Percentiles rank a stretch among this genome's conserved stretches.
Conservation (phyloP, 1,139 yeast genomes). For the Yamadazyma trypodendri region DNA sequence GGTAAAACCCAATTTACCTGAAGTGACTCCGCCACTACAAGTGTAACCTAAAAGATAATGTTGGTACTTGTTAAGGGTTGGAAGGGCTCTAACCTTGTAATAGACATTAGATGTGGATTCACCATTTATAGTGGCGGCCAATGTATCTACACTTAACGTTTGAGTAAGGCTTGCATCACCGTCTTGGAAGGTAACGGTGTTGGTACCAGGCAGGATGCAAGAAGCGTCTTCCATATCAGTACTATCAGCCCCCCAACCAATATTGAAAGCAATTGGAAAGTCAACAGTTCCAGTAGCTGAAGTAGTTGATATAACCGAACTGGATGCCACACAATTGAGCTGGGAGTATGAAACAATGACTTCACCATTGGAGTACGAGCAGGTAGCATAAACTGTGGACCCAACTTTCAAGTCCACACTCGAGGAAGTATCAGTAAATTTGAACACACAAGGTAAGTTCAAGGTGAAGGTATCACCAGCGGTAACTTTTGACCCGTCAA, state of each 20-base stretch:
- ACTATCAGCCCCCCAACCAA: conserved; percentile 22
- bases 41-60: conserved; percentile 18
- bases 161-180: conserved; percentile 23
- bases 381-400: conserved; percentile 24
- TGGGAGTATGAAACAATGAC: conserved; percentile 22
- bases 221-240: conserved; percentile 22
- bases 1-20: conserved; percentile 24
- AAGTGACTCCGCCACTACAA: conserved; percentile 24
- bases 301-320: conserved; percentile 13
- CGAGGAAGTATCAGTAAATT: conserved; percentile 21
- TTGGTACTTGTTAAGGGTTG: conserved; percentile 18
- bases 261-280: conserved; percentile 28
- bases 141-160: conserved; percentile 10
- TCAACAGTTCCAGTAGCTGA: conserved; percentile 22
- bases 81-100: conserved; percentile 14
- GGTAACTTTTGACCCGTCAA: conserved; percentile 18
- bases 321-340: conserved; percentile 24
- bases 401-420: conserved; percentile 19
- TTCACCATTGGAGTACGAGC: conserved; percentile 25
- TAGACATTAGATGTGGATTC: not conserved
- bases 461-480: conserved; percentile 35
- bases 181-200: conserved; percentile 28
- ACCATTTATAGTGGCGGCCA: not conserved
- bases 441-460: conserved; percentile 30
- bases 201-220: conserved; percentile 22